A percentile compares a stretch with the other conserved stretches of the same genome.
These are phyloP conservation scores for Scytalidium lignicola DNA, from an alignment of 2,329 filamentous ascomycete species.

Conservation along the genomic window DNA sequence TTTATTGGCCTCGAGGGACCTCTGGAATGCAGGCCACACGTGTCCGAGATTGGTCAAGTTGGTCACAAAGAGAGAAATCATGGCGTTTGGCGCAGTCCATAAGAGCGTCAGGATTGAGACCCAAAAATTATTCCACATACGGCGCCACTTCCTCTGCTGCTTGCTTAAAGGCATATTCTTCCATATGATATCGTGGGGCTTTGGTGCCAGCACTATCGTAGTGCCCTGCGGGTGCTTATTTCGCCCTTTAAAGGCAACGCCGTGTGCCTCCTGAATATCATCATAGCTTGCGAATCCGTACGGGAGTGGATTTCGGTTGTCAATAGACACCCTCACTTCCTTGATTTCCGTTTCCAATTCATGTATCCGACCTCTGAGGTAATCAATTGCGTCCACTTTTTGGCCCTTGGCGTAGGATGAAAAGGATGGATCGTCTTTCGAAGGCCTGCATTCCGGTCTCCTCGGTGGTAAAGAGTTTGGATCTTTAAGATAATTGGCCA, in stretches of 20 bases:
- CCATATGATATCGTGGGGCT: constrained; percentile 93
- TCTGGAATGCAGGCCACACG: constrained; percentile 73
- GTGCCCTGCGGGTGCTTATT: constrained; percentile 77
- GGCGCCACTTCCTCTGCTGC: constrained; percentile 63
- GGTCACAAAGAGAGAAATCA: constrained; percentile 90
- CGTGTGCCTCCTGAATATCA: constrained; percentile 80
- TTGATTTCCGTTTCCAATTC: constrained; percentile 79
- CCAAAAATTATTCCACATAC: constrained; percentile 80
- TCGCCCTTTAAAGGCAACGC: constrained; percentile 75
- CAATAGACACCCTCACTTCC: constrained; percentile 73
- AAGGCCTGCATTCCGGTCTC: constrained; percentile 73
- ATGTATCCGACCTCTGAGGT: constrained; percentile 79
- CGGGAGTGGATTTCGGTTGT: constrained; percentile 80
- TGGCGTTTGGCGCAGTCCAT: constrained; percentile 88
- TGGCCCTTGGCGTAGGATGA: constrained; percentile 59
- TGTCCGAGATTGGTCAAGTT: constrained; percentile 75
- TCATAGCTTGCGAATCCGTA: constrained; percentile 96
- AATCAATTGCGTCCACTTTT: constrained; percentile 92
- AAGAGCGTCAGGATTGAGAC: constrained; percentile 72
- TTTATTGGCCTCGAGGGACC: constrained; percentile 55
- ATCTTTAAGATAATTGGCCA: constrained; percentile 88
- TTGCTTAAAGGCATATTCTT: constrained; percentile 77
- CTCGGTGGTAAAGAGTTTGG: constrained; percentile 72
- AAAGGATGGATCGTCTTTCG: constrained; percentile 71
- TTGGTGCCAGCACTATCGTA: constrained; percentile 72